Conservation (phyloP, 2,329 filamentous ascomycete genomes). For the Neofusicoccum ribis region DNA sequence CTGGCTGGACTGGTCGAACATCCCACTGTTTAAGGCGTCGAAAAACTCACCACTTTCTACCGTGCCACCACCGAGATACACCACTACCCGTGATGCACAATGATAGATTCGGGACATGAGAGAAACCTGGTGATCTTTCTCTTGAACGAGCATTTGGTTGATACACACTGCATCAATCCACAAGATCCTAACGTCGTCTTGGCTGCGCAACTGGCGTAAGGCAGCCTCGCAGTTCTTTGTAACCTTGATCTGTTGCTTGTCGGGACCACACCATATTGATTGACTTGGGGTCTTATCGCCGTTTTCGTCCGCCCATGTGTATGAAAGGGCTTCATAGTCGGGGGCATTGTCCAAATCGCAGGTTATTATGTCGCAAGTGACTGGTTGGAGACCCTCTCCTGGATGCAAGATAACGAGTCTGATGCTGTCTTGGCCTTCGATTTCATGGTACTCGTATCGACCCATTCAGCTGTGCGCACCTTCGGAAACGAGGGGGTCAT, state of each 20-base stretch:
- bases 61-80: not conserved
- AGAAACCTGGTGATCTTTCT: not conserved
- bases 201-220: constrained; percentile 13
- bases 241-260: constrained; percentile 1
- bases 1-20: too few species aligned
- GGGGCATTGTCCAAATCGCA: constrained; percentile 24
- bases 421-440: too few species aligned
- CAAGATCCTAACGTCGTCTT: not conserved
- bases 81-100: not conserved
- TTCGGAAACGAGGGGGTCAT: too few species aligned
- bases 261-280: not conserved
- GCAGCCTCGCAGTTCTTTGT: constrained; percentile 22
- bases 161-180: not conserved
- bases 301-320: constrained; percentile 24
- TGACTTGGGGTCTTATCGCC: constrained; percentile 17
- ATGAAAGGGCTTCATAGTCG: constrained; percentile 27
- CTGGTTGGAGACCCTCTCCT: not conserved
- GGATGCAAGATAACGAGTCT: too few species aligned
- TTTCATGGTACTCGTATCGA: too few species aligned
- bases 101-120: not conserved
- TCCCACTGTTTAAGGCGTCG: not conserved
- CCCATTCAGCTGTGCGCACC: too few species aligned
- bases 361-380: constrained; percentile 23
- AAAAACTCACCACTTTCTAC: not conserved
- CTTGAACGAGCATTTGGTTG: not conserved